These are phyloP conservation scores for Pseudonitzschia delicatissima DNA, from an alignment of 108 stramenopile genomes.

Conservation along the genomic window DNA sequence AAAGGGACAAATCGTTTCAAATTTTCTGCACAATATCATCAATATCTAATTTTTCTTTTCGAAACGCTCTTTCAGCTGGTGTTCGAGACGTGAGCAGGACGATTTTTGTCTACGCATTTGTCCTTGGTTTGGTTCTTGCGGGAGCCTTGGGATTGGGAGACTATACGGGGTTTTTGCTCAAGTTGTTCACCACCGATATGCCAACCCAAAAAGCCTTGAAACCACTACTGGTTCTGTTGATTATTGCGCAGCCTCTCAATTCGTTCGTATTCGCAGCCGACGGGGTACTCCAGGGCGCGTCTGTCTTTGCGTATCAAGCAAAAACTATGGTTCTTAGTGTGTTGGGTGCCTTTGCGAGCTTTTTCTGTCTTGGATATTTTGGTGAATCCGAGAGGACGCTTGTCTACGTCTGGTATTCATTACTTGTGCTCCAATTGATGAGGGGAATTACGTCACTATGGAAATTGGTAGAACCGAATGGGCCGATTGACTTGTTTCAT, in stretches of 20 bases:
- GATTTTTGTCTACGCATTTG: slow-evolving; percentile 58
- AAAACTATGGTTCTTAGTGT: slow-evolving; percentile 71
- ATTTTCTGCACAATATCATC: background rate
- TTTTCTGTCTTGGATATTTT: slow-evolving; percentile 30
- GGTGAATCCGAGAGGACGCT: slow-evolving; percentile 36
- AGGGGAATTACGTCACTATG: slow-evolving; percentile 60
- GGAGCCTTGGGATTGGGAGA: slow-evolving; percentile 42
- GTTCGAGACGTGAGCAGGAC: slow-evolving; percentile 45
- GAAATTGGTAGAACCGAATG: slow-evolving; percentile 51
- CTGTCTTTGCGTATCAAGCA: slow-evolving; percentile 70
- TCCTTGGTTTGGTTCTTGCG: slow-evolving; percentile 44
- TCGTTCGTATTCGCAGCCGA: slow-evolving; percentile 80
- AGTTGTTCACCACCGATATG: slow-evolving; percentile 60
- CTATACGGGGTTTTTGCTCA: slow-evolving; percentile 43
- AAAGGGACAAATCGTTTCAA: background rate
- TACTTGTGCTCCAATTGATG: slow-evolving; percentile 70
- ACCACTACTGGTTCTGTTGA: slow-evolving; percentile 53
- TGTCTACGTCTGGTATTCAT: slow-evolving; percentile 63
- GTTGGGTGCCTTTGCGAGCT: slow-evolving; percentile 40
- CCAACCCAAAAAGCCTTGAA: slow-evolving; percentile 44
- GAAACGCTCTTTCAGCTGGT: background rate
- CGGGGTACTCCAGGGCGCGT: slow-evolving; percentile 72
- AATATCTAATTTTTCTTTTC: background rate
- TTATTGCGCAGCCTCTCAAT: slow-evolving; percentile 72
- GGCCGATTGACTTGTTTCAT: slow-evolving; percentile 64